Conservation (phyloP, 2,329 filamentous ascomycete species). For the Magnaporthales sp. region DNA sequence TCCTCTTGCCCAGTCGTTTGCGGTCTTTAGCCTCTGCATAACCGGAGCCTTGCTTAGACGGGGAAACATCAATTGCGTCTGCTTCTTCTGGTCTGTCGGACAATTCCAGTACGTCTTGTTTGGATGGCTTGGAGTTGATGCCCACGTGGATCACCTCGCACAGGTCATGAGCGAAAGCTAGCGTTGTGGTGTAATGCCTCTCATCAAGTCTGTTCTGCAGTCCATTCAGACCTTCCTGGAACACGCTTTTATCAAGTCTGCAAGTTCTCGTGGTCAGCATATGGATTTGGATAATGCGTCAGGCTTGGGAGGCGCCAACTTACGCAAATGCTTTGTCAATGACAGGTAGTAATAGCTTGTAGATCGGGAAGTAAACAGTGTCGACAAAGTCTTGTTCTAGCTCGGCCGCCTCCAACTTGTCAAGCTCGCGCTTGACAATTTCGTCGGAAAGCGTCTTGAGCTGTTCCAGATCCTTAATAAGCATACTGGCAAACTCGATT, state of each 20-base stretch:
- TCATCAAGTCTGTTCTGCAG: constrained; percentile 44
- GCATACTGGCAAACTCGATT: constrained; percentile 76
- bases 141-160: constrained; percentile 43
- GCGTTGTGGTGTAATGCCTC: constrained; percentile 48
- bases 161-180: constrained; percentile 49
- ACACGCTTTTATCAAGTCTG: constrained; percentile 58
- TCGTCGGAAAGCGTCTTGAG: constrained; percentile 62
- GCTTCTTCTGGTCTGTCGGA: background rate
- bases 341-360: constrained; percentile 66
- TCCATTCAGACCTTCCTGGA: constrained; percentile 39
- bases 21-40: constrained; percentile 69
- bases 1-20: constrained; percentile 79
- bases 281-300: background rate
- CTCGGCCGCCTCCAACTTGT: constrained; percentile 69
- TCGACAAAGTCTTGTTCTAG: constrained; percentile 75
- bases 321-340: constrained; percentile 75
- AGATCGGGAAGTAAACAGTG: constrained; percentile 84
- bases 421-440: constrained; percentile 65
- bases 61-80: constrained; percentile 32
- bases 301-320: constrained; percentile 29
- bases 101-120: background rate
- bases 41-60: constrained; percentile 35
- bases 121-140: constrained; percentile 28
- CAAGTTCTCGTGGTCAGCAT: constrained; percentile 3
- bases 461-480: constrained; percentile 69